Evolutionary conservation across 768 basidiomycete genomes (phyloP), one percentile per base, ranked within the genome.

Genomic region (Trametes elegans): DNA sequence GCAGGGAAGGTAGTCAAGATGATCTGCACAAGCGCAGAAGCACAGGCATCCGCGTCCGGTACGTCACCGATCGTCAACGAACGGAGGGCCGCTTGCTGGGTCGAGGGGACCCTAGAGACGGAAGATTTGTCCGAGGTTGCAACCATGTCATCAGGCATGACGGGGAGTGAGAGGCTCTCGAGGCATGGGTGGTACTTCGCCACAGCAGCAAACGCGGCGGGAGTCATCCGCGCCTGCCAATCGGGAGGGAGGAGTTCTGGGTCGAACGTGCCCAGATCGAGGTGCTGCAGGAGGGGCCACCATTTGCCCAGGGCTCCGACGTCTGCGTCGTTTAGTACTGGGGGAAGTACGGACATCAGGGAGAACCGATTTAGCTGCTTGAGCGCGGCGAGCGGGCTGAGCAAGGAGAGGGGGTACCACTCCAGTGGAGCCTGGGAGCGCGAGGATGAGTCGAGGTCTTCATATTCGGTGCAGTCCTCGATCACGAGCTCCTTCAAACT

Each of bases 201-300:
- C 48, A 67, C 59, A 14, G 42, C 38, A 32, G 28, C 35, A 21
- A 68, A 59, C 18, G 60, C 60, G 5, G 61, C 56, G 32, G 64
- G 54, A 2, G 68, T 66, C 41, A 59, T 38, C 40, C 35, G 43
- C 5, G 49, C 34, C 19, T 47, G 48, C 56, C 62, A 60, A n/a
- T 46, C 36, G n/a, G 46, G 43, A 6, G 64, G 62, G 46, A 60
- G 59, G 10, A 53, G 56, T 34, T 50, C 59, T 8, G 31, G 13
- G 41, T 62, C 59, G 58, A 59, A 61, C 24, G 61, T 60, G 31
- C 66, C 66, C 10, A 70, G 61, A 36, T 55, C 43, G 34, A 70
- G 61, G 13, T 64, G 61, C 53, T 64, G 58, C 34, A 70, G 53
- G 14, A 28, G 44, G 3, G 68, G 64, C 69, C 69, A 70, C 68